Conservation (phyloP, 2,329 filamentous ascomycete species). For the Cladosporium halotolerans region DNA sequence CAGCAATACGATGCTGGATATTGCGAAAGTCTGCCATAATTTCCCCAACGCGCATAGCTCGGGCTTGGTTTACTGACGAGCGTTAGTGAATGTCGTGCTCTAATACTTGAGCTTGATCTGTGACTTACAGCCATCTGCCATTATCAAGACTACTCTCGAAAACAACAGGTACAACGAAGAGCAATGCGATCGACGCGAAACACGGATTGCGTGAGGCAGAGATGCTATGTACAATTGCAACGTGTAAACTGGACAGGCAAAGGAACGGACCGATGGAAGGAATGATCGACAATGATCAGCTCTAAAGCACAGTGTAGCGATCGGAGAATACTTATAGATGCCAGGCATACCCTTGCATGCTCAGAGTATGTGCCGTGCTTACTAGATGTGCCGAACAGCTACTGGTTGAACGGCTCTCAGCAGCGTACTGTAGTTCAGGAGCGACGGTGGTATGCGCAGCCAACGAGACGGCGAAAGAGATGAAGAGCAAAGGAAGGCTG, state of each 20-base stretch:
- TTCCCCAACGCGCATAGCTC: slow-evolving; percentile 56
- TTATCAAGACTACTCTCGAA: background rate
- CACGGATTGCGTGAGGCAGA: too few species aligned
- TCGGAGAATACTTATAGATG: slow-evolving; percentile 1
- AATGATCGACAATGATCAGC: slow-evolving; percentile 7
- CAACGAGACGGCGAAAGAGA: too few species aligned
- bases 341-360: slow-evolving; percentile 8
- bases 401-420: too few species aligned
- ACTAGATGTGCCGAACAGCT: too few species aligned
- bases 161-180: background rate
- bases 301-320: background rate
- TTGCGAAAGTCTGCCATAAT: slow-evolving; percentile 60
- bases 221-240: background rate
- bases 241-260: background rate
- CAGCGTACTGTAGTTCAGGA: too few species aligned
- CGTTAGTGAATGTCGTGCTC: background rate
- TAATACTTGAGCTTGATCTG: background rate
- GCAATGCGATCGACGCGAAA: background rate
- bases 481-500: too few species aligned
- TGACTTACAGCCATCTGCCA: slow-evolving; percentile 10
- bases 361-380: background rate
- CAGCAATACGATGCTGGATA: slow-evolving; percentile 52
- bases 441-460: too few species aligned
- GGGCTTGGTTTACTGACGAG: slow-evolving; percentile 54
- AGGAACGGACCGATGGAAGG: background rate